Evolutionary conservation across 345 rosid species (phyloP).

Genomic region (Euclidium syriacum): DNA sequence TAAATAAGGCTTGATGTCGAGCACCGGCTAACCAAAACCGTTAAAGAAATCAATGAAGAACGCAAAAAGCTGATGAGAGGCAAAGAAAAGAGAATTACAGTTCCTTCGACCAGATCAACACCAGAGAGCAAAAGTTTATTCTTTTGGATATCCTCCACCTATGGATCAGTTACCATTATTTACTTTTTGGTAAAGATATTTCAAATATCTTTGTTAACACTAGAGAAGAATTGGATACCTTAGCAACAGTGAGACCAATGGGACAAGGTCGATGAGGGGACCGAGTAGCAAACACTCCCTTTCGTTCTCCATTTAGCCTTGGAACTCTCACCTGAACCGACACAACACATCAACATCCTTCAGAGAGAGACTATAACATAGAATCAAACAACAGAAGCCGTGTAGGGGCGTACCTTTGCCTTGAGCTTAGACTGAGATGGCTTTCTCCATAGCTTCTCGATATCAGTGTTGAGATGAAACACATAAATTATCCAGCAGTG

Average conservation of each 20-base stretch:
- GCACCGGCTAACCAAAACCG: constrained; percentile 59
- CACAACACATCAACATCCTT: constrained; percentile 25
- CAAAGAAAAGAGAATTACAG: constrained; percentile 46
- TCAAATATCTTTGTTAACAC: not conserved
- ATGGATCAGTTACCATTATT: not conserved
- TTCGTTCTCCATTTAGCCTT: constrained; percentile 70
- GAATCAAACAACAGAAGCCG: not conserved
- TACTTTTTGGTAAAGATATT: not conserved
- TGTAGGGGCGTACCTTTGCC: constrained; percentile 54
- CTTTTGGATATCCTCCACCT: constrained; percentile 82
- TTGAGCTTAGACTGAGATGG: constrained; percentile 86
- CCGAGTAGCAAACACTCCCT: constrained; percentile 87
- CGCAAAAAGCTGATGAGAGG: not conserved
- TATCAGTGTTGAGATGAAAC: constrained; percentile 87
- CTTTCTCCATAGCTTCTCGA: constrained; percentile 88
- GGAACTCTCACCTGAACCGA: constrained; percentile 81
- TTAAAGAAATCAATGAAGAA: not conserved
- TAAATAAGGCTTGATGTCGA: constrained; percentile 85
- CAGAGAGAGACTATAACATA: constrained; percentile 2
- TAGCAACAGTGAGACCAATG: constrained; percentile 87
- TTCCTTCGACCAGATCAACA: constrained; percentile 92
- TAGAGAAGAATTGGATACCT: constrained; percentile 35
- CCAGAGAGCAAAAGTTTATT: constrained; percentile 76
- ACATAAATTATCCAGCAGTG: constrained; percentile 93
- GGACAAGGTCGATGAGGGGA: constrained; percentile 96